These are phyloP conservation scores for Globisporangium parvum DNA, from an alignment of 352 stramenopile species.

Conservation along the genomic window DNA sequence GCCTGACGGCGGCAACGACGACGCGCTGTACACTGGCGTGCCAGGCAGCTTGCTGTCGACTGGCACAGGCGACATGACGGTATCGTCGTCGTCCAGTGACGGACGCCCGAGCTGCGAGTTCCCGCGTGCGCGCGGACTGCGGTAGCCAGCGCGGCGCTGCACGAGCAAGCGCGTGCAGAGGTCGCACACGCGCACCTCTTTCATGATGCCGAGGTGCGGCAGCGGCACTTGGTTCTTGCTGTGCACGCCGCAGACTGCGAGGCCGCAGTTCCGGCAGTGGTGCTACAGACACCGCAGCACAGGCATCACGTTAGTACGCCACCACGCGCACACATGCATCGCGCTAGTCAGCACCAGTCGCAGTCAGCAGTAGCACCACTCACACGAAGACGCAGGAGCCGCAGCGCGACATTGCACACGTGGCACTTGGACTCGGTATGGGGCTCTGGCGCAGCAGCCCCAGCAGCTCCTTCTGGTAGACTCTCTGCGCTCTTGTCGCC, in stretches of 20 bases:
- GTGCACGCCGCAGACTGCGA: constrained; percentile 65
- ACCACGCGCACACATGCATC: too few species aligned
- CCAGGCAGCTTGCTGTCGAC: constrained; percentile 13
- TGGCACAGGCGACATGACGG: constrained; percentile 19
- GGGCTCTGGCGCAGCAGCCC: constrained; percentile 8
- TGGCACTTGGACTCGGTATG: constrained; percentile 49
- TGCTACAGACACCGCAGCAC: constrained; percentile 22
- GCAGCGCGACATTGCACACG: constrained; percentile 52
- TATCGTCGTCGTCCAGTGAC: constrained; percentile 21
- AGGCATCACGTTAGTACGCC: neutral
- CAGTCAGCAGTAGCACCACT: constrained; percentile 7
- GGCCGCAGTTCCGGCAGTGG: constrained; percentile 56
- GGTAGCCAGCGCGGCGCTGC: constrained; percentile 59
- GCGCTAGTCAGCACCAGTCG: too few species aligned
- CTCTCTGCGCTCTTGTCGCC: constrained; percentile 3
- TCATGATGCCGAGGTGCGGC: constrained; percentile 68
- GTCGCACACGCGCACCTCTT: constrained; percentile 68
- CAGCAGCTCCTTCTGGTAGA: neutral
- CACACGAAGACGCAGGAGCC: constrained; percentile 43
- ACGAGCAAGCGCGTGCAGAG: constrained; percentile 64
- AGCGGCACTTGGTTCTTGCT: constrained; percentile 76
- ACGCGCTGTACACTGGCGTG: constrained; percentile 1
- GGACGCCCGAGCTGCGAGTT: constrained; percentile 16
- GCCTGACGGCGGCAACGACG: neutral
- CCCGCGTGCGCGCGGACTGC: constrained; percentile 25